Conservation (phyloP, 2,329 filamentous ascomycete genomes). For the Mariannaea sp. region DNA sequence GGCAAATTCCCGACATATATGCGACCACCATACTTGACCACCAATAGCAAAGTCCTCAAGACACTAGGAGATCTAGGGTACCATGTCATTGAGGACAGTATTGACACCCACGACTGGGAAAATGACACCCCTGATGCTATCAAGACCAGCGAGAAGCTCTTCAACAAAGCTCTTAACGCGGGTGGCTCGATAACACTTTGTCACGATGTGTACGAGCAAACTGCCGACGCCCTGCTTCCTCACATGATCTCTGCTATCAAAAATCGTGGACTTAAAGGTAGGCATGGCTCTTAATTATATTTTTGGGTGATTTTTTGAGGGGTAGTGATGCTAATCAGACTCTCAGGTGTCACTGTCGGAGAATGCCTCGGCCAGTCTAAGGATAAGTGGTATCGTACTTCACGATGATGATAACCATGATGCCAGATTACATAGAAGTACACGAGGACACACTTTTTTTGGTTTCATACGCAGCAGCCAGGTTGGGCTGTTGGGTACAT, state of each 20-base stretch:
- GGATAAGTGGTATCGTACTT: constrained; percentile 9
- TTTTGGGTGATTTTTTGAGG: no score
- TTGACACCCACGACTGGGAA: constrained; percentile 61
- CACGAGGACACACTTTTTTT: no score
- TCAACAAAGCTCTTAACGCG: constrained; percentile 37
- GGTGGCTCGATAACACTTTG: constrained; percentile 52
- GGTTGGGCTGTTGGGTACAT: no score
- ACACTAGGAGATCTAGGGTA: constrained; percentile 49
- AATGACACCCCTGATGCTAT: constrained; percentile 37
- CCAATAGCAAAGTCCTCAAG: constrained; percentile 37
- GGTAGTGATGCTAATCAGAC: background rate
- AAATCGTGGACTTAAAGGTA: background rate
- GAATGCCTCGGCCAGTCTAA: constrained; percentile 30
- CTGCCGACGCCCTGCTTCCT: constrained; percentile 40
- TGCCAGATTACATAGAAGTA: no score
- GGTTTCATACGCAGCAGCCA: no score
- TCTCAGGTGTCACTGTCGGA: constrained; percentile 34
- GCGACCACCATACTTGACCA: constrained; percentile 46
- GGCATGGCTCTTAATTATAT: background rate
- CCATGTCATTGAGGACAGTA: constrained; percentile 57
- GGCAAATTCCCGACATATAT: constrained; percentile 43
- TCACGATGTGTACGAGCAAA: constrained; percentile 51
- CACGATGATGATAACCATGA: constrained; percentile 3
- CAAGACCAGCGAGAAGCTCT: constrained; percentile 24
- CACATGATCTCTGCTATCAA: constrained; percentile 8